Evolutionary conservation across 805 yeast species (phyloP).

Genomic region (Monosporozyma siamensis): DNA sequence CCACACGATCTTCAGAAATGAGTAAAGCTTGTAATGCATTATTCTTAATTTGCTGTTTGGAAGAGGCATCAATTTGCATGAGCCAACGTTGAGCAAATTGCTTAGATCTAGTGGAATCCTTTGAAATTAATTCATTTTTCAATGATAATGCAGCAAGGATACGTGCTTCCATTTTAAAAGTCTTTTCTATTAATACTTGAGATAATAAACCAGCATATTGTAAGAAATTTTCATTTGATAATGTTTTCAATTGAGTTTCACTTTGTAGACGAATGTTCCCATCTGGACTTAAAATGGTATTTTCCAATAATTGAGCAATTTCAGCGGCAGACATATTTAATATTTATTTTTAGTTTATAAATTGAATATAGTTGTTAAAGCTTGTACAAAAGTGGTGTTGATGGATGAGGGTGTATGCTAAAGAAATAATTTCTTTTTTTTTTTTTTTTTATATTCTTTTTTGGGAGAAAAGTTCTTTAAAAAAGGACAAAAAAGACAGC

Average conservation of each 20-base stretch:
- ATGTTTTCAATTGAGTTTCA: conserved; percentile 61
- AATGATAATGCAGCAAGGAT: conserved; percentile 83
- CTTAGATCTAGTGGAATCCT: conserved; percentile 51
- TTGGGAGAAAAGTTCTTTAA: background rate
- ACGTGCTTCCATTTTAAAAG: conserved; percentile 66
- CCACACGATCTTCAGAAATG: conserved; percentile 61
- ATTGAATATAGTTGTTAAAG: too few relatives aligned
- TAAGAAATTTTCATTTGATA: conserved; percentile 68
- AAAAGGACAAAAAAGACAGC: too few relatives aligned
- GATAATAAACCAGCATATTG: conserved; percentile 64
- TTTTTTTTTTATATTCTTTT: too few relatives aligned
- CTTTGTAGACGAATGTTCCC: conserved; percentile 63
- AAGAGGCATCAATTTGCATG: conserved; percentile 38
- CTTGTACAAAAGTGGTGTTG: background rate
- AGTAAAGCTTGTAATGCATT: conserved; percentile 54
- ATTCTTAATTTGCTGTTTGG: conserved; percentile 57
- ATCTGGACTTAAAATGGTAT: conserved; percentile 64
- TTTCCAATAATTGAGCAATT: conserved; percentile 63
- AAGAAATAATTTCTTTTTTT: too few relatives aligned
- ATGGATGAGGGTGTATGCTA: background rate
- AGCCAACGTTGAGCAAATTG: conserved; percentile 71
- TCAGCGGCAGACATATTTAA: conserved; percentile 32
- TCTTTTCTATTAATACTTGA: conserved; percentile 57
- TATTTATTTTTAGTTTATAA: background rate
- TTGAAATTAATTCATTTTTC: conserved; percentile 82